These are phyloP conservation scores for Sphagnum magellanicum DNA, from an alignment of 228 moss, liverwort and hornwort species.

Conservation along the genomic window DNA sequence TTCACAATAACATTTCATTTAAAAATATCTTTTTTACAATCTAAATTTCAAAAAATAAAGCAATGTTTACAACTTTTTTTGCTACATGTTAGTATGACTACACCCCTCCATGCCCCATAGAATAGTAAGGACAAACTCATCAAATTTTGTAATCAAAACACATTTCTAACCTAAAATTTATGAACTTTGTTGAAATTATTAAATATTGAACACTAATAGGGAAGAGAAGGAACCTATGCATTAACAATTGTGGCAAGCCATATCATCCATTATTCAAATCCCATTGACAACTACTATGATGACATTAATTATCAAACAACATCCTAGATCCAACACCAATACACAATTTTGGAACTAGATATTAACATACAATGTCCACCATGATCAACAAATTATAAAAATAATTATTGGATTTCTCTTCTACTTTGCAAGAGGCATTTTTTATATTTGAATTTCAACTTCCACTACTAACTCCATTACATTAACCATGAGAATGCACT, in stretches of 20 bases:
- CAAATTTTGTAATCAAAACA: too few relatives aligned
- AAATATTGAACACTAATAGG: neutral
- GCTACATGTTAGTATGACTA: too few relatives aligned
- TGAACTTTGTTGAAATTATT: too few relatives aligned
- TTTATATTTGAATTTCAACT: neutral
- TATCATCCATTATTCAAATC: slow-evolving; percentile 60
- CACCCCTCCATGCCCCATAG: too few relatives aligned
- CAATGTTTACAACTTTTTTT: too few relatives aligned
- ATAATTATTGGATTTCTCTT: neutral
- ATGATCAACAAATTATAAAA: neutral
- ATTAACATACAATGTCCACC: neutral
- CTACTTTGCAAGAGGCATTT: too few relatives aligned
- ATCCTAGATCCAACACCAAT: slow-evolving; percentile 66
- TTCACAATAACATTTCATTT: too few relatives aligned
- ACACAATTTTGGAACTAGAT: slow-evolving; percentile 39
- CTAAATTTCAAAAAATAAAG: too few relatives aligned
- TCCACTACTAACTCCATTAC: neutral
- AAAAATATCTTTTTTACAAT: too few relatives aligned
- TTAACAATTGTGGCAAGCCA: slow-evolving; percentile 68
- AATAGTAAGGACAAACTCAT: too few relatives aligned
- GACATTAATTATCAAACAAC: slow-evolving; percentile 68
- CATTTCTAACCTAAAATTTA: too few relatives aligned
- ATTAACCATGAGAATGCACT: too few relatives aligned
- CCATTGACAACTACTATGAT: slow-evolving; percentile 73
- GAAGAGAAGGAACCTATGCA: slow-evolving; percentile 49